Base-by-base conservation (phyloP, 768 basidiomycete species). In the Podaxis sp. region DNA sequence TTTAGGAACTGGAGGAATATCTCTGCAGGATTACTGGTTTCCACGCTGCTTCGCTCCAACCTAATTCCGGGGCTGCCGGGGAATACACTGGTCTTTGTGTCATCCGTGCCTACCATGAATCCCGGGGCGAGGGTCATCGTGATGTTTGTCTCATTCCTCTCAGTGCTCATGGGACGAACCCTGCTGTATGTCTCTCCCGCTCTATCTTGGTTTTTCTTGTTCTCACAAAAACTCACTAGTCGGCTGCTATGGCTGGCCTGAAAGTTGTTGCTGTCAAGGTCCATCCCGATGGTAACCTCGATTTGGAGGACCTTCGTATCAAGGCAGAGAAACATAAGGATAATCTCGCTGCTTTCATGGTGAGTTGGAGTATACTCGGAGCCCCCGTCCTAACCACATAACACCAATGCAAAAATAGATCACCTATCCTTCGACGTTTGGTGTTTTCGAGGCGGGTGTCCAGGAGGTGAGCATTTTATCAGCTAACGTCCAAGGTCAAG, bases 141-240 rank as follows among this genome's bases (percentile, higher is more conserved):
- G 85, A 99, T 73, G 84, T 98, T 55, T 99, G 95, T 72, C 76
- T 98, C 56, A 96, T 98, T 68, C 97, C 97, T 59, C 77, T 96
- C 58, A 96, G 94, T 68, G 97, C 97, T 2, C 97, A 99, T 76
- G 97, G 97, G 48, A 99, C 97, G 48, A 99, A 99, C 76, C 97
- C 97, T 52, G 97, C 97, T 55, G 93, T 93, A 70, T 77, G 91
- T 78, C 11, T 37, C 30, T 37, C 62, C 30, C 20, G 6, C 40
- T 30, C 56, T 1, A 10, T 24, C 54, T 15, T 1, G 20, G 59
- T n/a, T 54, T 11, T 30, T 37, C 13, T 30, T 56, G 30, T 58
- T 38, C 65, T 73, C 51, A 75, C 56, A 58, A 24, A 54, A 24
- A 22, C 49, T 22, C n/a, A 56, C 2, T 69, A 95, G 92, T 96